A percentile compares a stretch with the other conserved stretches of the same genome.
These are phyloP conservation scores for Pezicula radicicola DNA, from an alignment of 2,329 filamentous ascomycete genomes.

Conservation along the genomic window DNA sequence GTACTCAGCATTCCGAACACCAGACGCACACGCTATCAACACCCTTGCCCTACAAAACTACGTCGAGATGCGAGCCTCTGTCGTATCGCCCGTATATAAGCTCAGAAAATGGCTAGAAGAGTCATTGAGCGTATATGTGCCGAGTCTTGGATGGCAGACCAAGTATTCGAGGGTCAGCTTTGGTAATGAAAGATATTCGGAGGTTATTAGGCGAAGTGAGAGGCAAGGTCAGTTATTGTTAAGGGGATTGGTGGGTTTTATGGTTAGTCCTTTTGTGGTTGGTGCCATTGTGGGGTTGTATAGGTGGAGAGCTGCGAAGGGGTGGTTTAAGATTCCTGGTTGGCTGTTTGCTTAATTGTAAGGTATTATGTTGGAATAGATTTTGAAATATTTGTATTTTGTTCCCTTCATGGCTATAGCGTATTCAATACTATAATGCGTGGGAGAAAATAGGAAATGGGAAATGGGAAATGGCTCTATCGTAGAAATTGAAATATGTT, in stretches of 20 bases:
- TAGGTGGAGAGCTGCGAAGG: conserved; percentile 7
- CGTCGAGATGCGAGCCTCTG: conserved; percentile 86
- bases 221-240: conserved; percentile 52
- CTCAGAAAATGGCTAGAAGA: conserved; percentile 87
- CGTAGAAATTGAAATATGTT: too few relatives aligned
- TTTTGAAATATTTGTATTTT: too few relatives aligned
- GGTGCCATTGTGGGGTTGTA: conserved; percentile 13
- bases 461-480: too few relatives aligned
- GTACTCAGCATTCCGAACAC: conserved; percentile 71
- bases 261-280: conserved; percentile 14
- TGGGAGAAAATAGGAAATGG: too few relatives aligned
- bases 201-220: conserved; percentile 69
- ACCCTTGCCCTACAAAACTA: conserved; percentile 91
- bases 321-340: background rate
- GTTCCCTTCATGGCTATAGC: too few relatives aligned
- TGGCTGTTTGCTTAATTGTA: background rate
- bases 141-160: conserved; percentile 80
- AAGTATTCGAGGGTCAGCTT: conserved; percentile 93
- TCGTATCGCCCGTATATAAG: conserved; percentile 73
- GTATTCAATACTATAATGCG: too few relatives aligned
- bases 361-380: too few relatives aligned
- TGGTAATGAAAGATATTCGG: conserved; percentile 85
- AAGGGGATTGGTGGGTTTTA: conserved; percentile 12
- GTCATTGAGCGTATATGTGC: conserved; percentile 71
- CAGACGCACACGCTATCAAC: conserved; percentile 86